Evolutionary conservation across 2,329 filamentous ascomycete species (phyloP).

Genomic region (Colletotrichum caudatum): DNA sequence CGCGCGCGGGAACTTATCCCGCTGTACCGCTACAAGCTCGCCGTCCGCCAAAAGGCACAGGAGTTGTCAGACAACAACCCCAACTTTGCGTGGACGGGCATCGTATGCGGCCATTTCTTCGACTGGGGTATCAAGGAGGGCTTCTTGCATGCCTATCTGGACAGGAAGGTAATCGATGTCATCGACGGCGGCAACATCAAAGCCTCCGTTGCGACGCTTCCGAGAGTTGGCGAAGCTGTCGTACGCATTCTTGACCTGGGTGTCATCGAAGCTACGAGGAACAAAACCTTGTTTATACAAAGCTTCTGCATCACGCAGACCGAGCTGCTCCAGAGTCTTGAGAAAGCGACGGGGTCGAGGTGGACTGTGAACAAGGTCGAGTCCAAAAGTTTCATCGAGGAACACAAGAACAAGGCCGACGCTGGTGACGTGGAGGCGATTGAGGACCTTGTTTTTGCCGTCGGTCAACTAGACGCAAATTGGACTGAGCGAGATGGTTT

Average conservation of each 20-base stretch:
- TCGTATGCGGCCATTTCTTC: constrained; percentile 57
- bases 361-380: constrained; percentile 51
- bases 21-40: constrained; percentile 52
- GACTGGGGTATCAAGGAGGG: constrained; percentile 54
- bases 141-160: constrained; percentile 53
- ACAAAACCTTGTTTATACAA: constrained; percentile 54
- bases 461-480: constrained; percentile 61
- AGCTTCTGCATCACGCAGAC: constrained; percentile 56
- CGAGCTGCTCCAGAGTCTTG: constrained; percentile 50
- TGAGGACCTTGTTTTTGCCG: constrained; percentile 63
- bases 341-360: constrained; percentile 48
- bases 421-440: constrained; percentile 53
- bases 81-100: constrained; percentile 53
- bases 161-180: constrained; percentile 48
- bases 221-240: constrained; percentile 50
- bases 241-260: constrained; percentile 48
- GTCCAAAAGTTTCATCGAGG: constrained; percentile 55
- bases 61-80: constrained; percentile 44
- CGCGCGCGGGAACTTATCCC: constrained; percentile 52
- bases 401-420: constrained; percentile 54
- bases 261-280: constrained; percentile 47
- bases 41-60: constrained; percentile 50
- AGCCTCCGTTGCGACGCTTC: constrained; percentile 53
- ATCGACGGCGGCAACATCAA: constrained; percentile 50
- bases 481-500: constrained; percentile 60